These are phyloP conservation scores for Camellia lanceoleosa DNA, from an alignment of 148 eudicot genomes.

Conservation along the genomic window DNA sequence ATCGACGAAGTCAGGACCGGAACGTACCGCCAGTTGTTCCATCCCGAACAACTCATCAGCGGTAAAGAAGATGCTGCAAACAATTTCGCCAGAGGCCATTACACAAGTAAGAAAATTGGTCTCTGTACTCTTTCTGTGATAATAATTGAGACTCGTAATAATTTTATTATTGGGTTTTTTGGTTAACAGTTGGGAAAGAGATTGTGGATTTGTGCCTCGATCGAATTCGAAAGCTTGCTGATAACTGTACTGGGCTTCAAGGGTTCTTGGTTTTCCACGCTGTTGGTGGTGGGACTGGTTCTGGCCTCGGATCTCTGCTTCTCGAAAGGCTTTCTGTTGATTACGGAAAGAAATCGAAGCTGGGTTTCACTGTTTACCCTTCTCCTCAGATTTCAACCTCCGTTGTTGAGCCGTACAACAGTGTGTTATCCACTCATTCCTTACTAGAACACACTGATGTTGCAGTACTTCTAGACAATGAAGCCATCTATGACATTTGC, in stretches of 20 bases:
- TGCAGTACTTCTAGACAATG: slow-evolving; percentile 13
- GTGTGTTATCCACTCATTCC: slow-evolving; percentile 14
- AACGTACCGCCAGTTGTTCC: slow-evolving; percentile 16
- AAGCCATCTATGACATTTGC: slow-evolving; percentile 14
- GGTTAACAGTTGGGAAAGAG: slow-evolving; percentile 14
- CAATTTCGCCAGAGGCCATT: slow-evolving; percentile 17
- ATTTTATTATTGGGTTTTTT: neutral
- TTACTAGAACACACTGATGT: slow-evolving; percentile 19
- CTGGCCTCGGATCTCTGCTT: slow-evolving; percentile 17
- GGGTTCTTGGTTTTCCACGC: slow-evolving; percentile 19
- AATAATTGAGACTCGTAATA: neutral
- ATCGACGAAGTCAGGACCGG: slow-evolving; percentile 16
- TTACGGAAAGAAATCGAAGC: slow-evolving; percentile 16
- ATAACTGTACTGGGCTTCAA: slow-evolving; percentile 18
- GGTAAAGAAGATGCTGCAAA: slow-evolving; percentile 19
- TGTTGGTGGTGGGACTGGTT: slow-evolving; percentile 17
- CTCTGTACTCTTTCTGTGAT: neutral
- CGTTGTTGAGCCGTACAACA: slow-evolving; percentile 16
- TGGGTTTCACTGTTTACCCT: slow-evolving; percentile 13
- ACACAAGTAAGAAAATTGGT: neutral
- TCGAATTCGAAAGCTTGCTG: slow-evolving; percentile 15
- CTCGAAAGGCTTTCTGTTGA: slow-evolving; percentile 8
- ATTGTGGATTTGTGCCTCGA: slow-evolving; percentile 17
- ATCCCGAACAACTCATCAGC: slow-evolving; percentile 17
- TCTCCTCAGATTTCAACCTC: slow-evolving; percentile 17